Conservation (phyloP, 2,329 filamentous ascomycete genomes). For the Ambrosiella beaveri region DNA sequence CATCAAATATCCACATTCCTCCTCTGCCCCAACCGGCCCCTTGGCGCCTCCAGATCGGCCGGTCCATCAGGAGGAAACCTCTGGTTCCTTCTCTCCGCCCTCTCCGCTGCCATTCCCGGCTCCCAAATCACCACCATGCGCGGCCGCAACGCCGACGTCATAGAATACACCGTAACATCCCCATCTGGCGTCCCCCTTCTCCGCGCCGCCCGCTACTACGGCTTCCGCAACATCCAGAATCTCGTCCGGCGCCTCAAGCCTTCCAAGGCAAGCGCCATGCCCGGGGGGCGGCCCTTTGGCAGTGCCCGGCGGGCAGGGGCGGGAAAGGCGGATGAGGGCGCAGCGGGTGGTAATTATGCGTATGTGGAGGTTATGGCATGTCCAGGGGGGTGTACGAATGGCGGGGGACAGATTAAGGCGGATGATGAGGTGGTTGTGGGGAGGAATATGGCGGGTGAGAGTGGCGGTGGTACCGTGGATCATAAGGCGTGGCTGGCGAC, state of each 20-base stretch:
- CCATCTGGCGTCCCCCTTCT: conserved; percentile 42
- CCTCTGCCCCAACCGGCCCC: conserved; percentile 33
- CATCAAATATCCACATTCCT: conserved; percentile 52
- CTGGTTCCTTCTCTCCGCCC: conserved; percentile 62
- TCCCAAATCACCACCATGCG: conserved; percentile 53
- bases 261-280: conserved; percentile 57
- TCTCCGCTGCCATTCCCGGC: conserved; percentile 52
- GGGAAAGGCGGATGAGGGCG: conserved; percentile 19
- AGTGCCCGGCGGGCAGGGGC: conserved; percentile 38
- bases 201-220: conserved; percentile 81
- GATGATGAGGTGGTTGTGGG: conserved; percentile 52
- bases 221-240: conserved; percentile 97
- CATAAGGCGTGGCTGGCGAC: conserved; percentile 72
- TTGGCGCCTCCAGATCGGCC: conserved; percentile 32
- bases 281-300: conserved; percentile 49
- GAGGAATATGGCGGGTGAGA: conserved; percentile 28
- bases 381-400: conserved; percentile 95
- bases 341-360: conserved; percentile 42
- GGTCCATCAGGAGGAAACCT: conserved; percentile 83
- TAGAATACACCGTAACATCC: conserved; percentile 57
- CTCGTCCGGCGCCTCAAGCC: conserved; percentile 85
- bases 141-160: conserved; percentile 79
- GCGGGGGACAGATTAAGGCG: conserved; percentile 85
- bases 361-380: conserved; percentile 99
- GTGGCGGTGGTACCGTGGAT: conserved; percentile 36